Evolutionary conservation across 164 flowering plant genomes (phyloP).

Genomic region (Cinnamomum chago): DNA sequence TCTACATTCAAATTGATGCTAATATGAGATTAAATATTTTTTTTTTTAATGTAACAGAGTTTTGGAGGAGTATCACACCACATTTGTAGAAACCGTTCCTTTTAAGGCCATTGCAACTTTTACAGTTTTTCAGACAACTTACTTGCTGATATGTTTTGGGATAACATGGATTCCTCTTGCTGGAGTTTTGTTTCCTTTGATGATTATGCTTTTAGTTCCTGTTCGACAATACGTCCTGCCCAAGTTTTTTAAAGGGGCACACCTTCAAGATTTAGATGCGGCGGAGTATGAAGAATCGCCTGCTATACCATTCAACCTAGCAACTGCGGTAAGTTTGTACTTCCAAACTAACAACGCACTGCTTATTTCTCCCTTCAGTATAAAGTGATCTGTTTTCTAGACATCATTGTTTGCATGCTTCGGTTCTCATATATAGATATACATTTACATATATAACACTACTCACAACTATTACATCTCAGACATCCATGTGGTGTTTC

Average conservation of each 20-base stretch:
- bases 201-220: slow-evolving; percentile 98
- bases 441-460: neutral
- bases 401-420: no score
- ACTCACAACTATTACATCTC: neutral
- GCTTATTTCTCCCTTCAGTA: neutral
- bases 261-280: slow-evolving; percentile 95
- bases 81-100: slow-evolving; percentile 97
- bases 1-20: neutral
- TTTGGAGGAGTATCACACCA: slow-evolving; percentile 89
- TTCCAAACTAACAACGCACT: neutral
- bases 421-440: no score
- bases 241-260: slow-evolving; percentile 90
- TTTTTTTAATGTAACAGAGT: slow-evolving; percentile 48
- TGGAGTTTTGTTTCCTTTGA: slow-evolving; percentile 85
- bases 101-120: slow-evolving; percentile 79
- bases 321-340: slow-evolving; percentile 37
- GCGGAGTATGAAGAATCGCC: slow-evolving; percentile 97
- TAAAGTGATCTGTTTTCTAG: no score
- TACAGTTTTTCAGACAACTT: slow-evolving; percentile 77
- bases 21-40: neutral
- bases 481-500: neutral
- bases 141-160: slow-evolving; percentile 82
- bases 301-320: slow-evolving; percentile 69
- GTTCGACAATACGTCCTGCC: slow-evolving; percentile 88
- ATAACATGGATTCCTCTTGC: slow-evolving; percentile 98